Conservation (phyloP, 176 grass and related monocot genomes). For the Triticum urartu region DNA sequence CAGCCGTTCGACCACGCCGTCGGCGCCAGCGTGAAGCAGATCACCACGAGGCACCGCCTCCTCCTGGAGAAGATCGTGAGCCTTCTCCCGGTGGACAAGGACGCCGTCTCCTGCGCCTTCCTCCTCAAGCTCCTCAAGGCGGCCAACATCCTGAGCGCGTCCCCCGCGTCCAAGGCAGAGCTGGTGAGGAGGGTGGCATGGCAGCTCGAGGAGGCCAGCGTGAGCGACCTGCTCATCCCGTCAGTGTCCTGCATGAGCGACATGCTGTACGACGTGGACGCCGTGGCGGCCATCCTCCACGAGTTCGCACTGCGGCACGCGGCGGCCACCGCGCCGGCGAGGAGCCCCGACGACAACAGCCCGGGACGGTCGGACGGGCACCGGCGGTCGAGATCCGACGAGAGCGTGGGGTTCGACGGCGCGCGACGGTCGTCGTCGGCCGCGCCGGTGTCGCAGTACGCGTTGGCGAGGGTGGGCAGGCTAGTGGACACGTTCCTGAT, state of each 20-base stretch:
- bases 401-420: conserved; percentile 85
- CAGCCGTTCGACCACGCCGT: conserved; percentile 29
- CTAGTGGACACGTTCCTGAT: conserved; percentile 71
- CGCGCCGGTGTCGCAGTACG: conserved; percentile 58
- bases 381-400: conserved; percentile 73
- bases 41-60: conserved; percentile 50
- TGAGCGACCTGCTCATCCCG: conserved; percentile 71
- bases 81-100: conserved; percentile 62
- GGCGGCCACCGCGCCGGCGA: conserved; percentile 2
- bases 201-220: conserved; percentile 75
- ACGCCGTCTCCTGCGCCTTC: conserved; percentile 76
- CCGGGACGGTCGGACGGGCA: conserved; percentile 40
- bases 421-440: conserved; percentile 61
- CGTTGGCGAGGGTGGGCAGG: conserved; percentile 64
- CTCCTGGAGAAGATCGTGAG: conserved; percentile 86
- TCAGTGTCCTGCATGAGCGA: conserved; percentile 45
- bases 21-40: conserved; percentile 34
- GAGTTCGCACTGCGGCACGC: conserved; percentile 76
- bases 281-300: conserved; percentile 58
- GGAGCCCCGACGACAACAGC: conserved; percentile 54
- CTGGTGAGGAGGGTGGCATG: conserved; percentile 56
- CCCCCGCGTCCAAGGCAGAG: conserved; percentile 58
- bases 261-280: conserved; percentile 67
- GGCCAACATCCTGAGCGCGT: conserved; percentile 62
- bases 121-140: conserved; percentile 85